These are phyloP conservation scores for Domatiomyces globalis DNA, from an alignment of 2,329 filamentous ascomycete genomes.

Conservation along the genomic window DNA sequence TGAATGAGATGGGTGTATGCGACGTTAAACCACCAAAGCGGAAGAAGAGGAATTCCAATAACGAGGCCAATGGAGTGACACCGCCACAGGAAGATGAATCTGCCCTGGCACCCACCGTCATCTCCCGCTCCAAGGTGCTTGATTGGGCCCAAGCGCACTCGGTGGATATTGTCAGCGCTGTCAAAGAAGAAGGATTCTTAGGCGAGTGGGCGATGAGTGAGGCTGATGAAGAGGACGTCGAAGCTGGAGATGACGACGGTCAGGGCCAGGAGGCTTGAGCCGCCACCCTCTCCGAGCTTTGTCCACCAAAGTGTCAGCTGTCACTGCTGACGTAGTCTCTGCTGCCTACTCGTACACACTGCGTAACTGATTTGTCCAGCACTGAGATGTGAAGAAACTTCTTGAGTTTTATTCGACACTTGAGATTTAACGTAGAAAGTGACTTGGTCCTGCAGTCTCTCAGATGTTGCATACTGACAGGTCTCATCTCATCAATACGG, in stretches of 20 bases:
- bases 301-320: not conserved
- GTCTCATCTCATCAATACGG: too few relatives aligned
- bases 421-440: too few relatives aligned
- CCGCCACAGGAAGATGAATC: conserved; percentile 16
- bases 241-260: not conserved
- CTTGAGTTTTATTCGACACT: too few relatives aligned
- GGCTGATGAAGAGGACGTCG: conserved; percentile 4
- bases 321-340: not conserved
- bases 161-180: conserved; percentile 50
- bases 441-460: too few relatives aligned
- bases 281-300: not conserved
- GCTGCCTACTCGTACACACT: too few relatives aligned
- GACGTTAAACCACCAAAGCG: conserved; percentile 31
- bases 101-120: conserved; percentile 26
- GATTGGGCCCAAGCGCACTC: conserved; percentile 51
- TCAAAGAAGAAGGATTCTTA: conserved; percentile 62
- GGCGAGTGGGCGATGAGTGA: conserved; percentile 43
- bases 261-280: not conserved
- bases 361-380: too few relatives aligned
- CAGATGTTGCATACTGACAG: too few relatives aligned
- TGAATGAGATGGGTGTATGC: conserved; percentile 67
- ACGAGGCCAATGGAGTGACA: conserved; percentile 28
- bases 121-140: conserved; percentile 46
- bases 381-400: too few relatives aligned
- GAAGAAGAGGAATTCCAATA: conserved; percentile 35